These are phyloP conservation scores for Prunus padus DNA, from an alignment of 306 rosid genomes.

Conservation along the genomic window DNA sequence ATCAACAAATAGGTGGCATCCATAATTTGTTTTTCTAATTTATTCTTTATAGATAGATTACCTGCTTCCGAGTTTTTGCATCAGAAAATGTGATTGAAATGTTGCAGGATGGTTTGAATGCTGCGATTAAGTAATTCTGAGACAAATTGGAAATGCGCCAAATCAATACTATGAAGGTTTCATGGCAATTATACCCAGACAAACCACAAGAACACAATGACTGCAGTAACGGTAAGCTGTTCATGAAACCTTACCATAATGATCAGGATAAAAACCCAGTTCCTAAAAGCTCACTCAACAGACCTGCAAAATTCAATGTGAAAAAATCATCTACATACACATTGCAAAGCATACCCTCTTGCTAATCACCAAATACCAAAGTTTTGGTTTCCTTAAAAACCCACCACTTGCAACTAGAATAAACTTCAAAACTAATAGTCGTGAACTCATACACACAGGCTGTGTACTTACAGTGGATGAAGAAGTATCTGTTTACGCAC, in stretches of 20 bases:
- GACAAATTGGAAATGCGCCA: neutral
- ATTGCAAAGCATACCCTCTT: neutral
- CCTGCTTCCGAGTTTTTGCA: slow-evolving; percentile 97
- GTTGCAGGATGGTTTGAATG: slow-evolving; percentile 96
- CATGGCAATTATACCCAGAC: neutral
- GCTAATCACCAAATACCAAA: neutral
- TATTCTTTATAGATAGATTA: slow-evolving; percentile 3
- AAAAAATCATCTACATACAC: neutral
- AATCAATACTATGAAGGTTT: neutral
- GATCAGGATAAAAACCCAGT: slow-evolving; percentile 10
- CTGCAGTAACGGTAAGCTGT: neutral
- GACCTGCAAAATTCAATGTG: slow-evolving; percentile 23
- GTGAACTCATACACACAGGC: neutral
- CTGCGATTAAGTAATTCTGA: slow-evolving; percentile 96
- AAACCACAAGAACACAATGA: neutral
- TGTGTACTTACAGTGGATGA: neutral
- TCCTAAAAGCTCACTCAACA: slow-evolving; percentile 16
- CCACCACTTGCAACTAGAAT: neutral
- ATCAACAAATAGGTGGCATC: neutral
- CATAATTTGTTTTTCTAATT: neutral
- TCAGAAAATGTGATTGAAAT: slow-evolving; percentile 73
- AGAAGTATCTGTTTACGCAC: neutral
- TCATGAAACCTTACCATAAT: slow-evolving; percentile 34
- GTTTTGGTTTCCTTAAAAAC: neutral
- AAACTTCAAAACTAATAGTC: neutral